Evolutionary conservation across 148 eudicot species (phyloP).

Genomic region (Cornus kousa): DNA sequence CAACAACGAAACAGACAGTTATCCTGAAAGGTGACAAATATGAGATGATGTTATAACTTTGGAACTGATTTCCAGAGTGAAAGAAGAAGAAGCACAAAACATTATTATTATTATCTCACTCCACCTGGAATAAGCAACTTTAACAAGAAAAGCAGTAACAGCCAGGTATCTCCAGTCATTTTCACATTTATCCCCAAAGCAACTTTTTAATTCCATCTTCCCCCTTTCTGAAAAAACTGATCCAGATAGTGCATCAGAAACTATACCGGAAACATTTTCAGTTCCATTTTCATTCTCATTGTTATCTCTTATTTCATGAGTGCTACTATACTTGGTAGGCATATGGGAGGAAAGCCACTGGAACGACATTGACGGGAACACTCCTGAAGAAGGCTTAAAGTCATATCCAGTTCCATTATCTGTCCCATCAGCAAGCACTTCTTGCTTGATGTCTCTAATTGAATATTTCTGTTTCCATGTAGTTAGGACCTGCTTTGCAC

Average conservation of each 20-base stretch:
- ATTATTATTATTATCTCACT: slow-evolving; percentile 12
- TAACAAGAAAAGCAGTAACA: slow-evolving; percentile 89
- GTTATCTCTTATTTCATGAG: slow-evolving; percentile 32
- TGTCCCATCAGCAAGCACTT: slow-evolving; percentile 13
- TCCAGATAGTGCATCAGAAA: slow-evolving; percentile 23
- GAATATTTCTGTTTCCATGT: slow-evolving; percentile 69
- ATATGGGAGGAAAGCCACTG: slow-evolving; percentile 94
- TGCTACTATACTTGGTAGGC: slow-evolving; percentile 54
- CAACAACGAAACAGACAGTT: slow-evolving; percentile 76
- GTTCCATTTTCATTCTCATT: slow-evolving; percentile 23
- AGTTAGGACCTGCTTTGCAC: slow-evolving; percentile 91
- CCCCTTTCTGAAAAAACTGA: slow-evolving; percentile 16
- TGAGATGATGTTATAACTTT: slow-evolving; percentile 11
- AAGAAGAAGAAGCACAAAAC: neutral
- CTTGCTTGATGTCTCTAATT: slow-evolving; percentile 26
- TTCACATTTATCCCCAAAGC: slow-evolving; percentile 45
- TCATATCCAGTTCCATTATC: slow-evolving; percentile 24
- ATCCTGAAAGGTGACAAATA: slow-evolving; percentile 48
- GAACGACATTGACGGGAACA: slow-evolving; percentile 50
- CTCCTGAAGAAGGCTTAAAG: slow-evolving; percentile 24
- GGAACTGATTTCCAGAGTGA: neutral
- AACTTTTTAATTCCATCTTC: slow-evolving; percentile 25
- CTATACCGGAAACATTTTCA: slow-evolving; percentile 17
- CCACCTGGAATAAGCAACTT: slow-evolving; percentile 57
- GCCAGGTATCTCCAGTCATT: slow-evolving; percentile 98